A percentile compares a stretch with the other conserved stretches of the same genome.
phyloP scores from a whole-genome alignment of 2,329 filamentous ascomycete species.

The Rutstroemia sp. region DNA sequence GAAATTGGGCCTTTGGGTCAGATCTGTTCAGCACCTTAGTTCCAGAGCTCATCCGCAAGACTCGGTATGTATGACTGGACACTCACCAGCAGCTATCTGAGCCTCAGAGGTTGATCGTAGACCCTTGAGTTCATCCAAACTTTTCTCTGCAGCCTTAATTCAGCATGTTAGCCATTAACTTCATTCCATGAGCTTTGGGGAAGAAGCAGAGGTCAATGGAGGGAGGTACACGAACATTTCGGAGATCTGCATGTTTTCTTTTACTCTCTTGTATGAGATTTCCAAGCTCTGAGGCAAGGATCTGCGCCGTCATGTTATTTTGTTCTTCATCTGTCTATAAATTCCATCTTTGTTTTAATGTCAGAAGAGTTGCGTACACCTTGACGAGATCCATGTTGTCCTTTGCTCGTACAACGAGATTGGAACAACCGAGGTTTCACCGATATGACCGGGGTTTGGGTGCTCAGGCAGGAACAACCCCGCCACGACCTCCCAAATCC shows the following conservation, averaged over 20 bases:
- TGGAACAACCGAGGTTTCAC: not conserved
- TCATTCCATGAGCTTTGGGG: not conserved
- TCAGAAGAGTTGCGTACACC: not conserved
- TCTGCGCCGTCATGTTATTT: constrained; percentile 73
- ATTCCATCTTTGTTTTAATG: constrained; percentile 17
- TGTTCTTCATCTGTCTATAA: constrained; percentile 1
- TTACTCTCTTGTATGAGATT: constrained; percentile 95
- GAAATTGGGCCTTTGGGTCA: constrained; percentile 74
- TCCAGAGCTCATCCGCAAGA: constrained; percentile 1
- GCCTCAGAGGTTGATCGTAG: constrained; percentile 69
- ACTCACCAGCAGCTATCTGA: constrained; percentile 32
- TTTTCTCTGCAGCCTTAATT: constrained; percentile 79
- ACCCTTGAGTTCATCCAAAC: constrained; percentile 78
- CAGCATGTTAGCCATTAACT: constrained; percentile 17
- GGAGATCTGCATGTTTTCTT: constrained; percentile 83
- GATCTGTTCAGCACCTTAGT: constrained; percentile 48
- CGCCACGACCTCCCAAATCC: not conserved
- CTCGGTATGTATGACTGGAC: not conserved
- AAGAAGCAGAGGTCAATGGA: not conserved
- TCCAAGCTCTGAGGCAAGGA: constrained; percentile 78
- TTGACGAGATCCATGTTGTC: not conserved
- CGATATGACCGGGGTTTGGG: constrained; percentile 6
- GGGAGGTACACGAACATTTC: constrained; percentile 51
- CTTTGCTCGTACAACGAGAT: not conserved
- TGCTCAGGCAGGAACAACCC: not conserved